Conservation (phyloP, 2,329 filamentous ascomycete genomes). For the Colletotrichum kahawae region DNA sequence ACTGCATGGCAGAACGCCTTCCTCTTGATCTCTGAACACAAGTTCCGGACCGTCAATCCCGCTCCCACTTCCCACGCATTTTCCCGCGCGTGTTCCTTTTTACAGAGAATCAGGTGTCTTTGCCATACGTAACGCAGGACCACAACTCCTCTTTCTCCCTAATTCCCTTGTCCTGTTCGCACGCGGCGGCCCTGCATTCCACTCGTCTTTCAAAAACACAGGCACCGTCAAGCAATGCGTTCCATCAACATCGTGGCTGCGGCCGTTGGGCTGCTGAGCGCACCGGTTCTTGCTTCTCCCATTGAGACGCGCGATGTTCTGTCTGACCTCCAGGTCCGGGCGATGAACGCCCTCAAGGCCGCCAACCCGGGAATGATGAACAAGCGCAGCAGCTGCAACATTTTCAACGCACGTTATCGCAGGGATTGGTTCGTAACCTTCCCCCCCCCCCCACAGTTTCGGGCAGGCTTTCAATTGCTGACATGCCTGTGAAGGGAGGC, state of each 20-base stretch:
- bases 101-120: not conserved
- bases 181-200: not conserved
- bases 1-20: not conserved
- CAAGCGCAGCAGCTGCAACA: slow-evolving; percentile 10
- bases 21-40: not conserved
- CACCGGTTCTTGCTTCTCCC: not conserved
- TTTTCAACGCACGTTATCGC: slow-evolving; percentile 17
- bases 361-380: not conserved
- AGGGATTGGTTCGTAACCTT: slow-evolving; percentile 14
- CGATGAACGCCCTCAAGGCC: not conserved
- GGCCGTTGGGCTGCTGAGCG: not conserved
- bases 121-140: not conserved
- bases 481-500: not conserved
- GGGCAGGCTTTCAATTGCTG: not conserved
- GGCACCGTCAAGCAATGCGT: not conserved
- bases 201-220: not conserved
- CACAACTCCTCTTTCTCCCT: not conserved
- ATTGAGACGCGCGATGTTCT: not conserved
- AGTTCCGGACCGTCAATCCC: not conserved
- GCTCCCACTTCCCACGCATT: not conserved
- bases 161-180: not conserved
- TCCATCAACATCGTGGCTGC: not conserved
- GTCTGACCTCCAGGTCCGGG: not conserved
- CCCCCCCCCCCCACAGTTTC: not conserved
- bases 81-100: not conserved